Base-by-base conservation (phyloP, 140 eudicot genomes). In the Senecio squalidus region DNA sequence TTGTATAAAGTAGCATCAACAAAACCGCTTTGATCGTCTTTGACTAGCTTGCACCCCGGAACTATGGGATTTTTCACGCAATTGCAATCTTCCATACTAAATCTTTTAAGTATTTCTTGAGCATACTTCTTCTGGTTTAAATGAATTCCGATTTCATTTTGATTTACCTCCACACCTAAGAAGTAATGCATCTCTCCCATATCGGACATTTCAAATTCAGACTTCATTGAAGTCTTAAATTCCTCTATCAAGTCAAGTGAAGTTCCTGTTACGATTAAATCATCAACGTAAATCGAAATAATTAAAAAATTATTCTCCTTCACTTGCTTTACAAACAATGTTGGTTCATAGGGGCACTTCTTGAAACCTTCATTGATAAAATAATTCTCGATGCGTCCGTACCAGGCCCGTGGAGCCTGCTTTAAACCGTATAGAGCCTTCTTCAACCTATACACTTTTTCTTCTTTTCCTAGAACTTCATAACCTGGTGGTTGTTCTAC, bases 361-460 rank as follows among this genome's bases (percentile, higher is more conserved):
- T 38, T 3, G 1, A 38, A 38, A 0, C 44, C 44, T 0, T 10
- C 5, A 8, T 20, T 22, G 1, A 20, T 9, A 13, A 49, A 10
- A 9, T 20, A 21, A 2, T 2, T 4, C 15, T 49, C 55, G 3
- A 49, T 49, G 17, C 30, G 11, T 0, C 55, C 30, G 9, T 20
- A 49, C 55, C 55, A 49, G n/a, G 55, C 55, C 0, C 30, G 14
- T 9, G 55, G 55, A n/a, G n/a, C n/a, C n/a, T n/a, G n/a, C n/a
- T n/a, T n/a, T n/a, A n/a, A n/a, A n/a, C n/a, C n/a, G n/a, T n/a
- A n/a, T n/a, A n/a, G n/a, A n/a, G n/a, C n/a, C n/a, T n/a, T n/a
- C n/a, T n/a, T n/a, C n/a, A n/a, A n/a, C n/a, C n/a, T n/a, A n/a
- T 36, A 36, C 14, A 36, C 43, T 14, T 36, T 36, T 5, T 36